Percentiles rank a stretch among this genome's conserved stretches.
Evolutionary conservation across 352 stramenopile species (phyloP).

Genomic region (Phytophthora foliorum): DNA sequence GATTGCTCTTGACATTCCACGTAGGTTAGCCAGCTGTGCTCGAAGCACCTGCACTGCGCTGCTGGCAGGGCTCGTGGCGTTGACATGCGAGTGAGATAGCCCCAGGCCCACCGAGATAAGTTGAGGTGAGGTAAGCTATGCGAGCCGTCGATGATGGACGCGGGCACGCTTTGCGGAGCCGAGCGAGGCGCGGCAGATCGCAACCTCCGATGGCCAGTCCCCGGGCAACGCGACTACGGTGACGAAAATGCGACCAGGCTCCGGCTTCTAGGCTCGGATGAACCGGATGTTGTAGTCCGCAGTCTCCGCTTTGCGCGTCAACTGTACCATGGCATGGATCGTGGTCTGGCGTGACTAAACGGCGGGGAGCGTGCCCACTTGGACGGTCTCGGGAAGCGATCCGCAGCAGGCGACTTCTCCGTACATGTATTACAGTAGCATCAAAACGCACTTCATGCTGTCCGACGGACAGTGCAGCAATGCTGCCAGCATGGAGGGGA

Average conservation of each 20-base stretch:
- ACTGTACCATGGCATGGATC: too few relatives aligned
- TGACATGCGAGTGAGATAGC: too few relatives aligned
- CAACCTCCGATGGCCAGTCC: constrained; percentile 7
- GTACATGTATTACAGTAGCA: too few relatives aligned
- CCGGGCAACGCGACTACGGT: constrained; percentile 7
- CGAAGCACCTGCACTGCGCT: too few relatives aligned
- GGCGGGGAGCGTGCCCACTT: constrained; percentile 3
- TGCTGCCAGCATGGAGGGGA: background rate
- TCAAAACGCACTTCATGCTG: background rate
- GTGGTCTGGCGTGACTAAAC: background rate
- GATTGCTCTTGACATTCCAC: constrained; percentile 5
- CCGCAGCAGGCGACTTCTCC: constrained; percentile 1
- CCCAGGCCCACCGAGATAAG: constrained; percentile 8
- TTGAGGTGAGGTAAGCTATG: too few relatives aligned
- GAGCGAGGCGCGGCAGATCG: constrained; percentile 18
- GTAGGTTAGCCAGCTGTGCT: background rate
- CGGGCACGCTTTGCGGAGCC: constrained; percentile 8
- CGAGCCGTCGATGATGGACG: constrained; percentile 14
- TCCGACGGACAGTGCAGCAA: background rate
- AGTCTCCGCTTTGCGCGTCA: constrained; percentile 1
- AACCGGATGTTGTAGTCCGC: constrained; percentile 30
- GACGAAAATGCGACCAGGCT: constrained; percentile 34
- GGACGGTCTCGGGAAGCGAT: constrained; percentile 14
- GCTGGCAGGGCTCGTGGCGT: background rate
- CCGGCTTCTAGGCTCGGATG: constrained; percentile 30